A percentile compares a stretch with the other conserved stretches of the same genome.
phyloP scores from a whole-genome alignment of 306 rosid species.

The Cucumis cinereus region DNA sequence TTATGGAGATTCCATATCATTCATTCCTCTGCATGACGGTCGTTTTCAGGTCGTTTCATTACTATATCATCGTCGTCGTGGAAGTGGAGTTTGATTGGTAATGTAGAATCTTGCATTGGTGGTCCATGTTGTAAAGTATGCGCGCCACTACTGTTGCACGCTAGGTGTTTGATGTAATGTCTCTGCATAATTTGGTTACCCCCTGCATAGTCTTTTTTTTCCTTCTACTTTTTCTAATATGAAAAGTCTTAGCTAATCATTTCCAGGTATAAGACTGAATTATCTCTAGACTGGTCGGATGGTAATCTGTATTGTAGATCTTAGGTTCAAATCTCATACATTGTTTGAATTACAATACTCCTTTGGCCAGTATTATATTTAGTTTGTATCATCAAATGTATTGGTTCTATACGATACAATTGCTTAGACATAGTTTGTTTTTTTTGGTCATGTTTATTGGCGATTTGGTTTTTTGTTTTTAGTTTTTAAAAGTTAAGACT shows the following conservation, averaged over 20 bases:
- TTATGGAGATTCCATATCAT: not conserved
- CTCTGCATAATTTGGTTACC: not conserved
- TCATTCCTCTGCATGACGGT: not conserved
- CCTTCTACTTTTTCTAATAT: not conserved
- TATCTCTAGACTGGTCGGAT: not conserved
- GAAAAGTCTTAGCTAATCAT: not conserved
- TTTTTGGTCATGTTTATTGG: too few relatives aligned
- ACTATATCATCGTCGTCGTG: not conserved
- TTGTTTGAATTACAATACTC: not conserved
- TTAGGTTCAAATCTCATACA: not conserved
- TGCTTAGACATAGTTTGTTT: too few relatives aligned
- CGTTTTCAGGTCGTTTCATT: conserved; percentile 11
- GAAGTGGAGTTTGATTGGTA: not conserved
- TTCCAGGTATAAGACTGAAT: not conserved
- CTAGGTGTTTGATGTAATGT: conserved; percentile 9
- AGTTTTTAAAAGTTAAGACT: too few relatives aligned
- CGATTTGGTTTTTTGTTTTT: not conserved
- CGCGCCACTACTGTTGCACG: conserved; percentile 8
- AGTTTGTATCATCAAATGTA: not conserved
- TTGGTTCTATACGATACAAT: not conserved
- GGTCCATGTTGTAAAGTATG: conserved; percentile 8
- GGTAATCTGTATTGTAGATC: not conserved
- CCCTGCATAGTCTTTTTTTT: not conserved
- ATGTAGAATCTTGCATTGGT: not conserved
- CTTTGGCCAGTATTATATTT: not conserved